Percentiles rank a stretch among this genome's conserved stretches.
Conservation (phyloP, 2,329 filamentous ascomycete species). For the Neurospora sp. region DNA sequence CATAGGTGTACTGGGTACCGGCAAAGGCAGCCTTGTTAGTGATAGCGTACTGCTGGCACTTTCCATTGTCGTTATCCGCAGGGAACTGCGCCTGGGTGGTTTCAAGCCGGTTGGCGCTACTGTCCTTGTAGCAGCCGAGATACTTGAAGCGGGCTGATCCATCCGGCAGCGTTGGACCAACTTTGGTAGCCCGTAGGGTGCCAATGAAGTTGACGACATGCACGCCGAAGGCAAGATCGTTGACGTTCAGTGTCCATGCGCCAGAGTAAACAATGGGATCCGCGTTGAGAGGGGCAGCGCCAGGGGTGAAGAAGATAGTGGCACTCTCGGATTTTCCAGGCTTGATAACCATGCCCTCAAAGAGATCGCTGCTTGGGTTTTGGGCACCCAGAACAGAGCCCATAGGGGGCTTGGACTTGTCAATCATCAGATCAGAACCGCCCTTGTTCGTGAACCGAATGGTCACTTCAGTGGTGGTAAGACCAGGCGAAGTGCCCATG, state of each 20-base stretch:
- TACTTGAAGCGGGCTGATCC: constrained; percentile 9
- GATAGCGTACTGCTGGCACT: constrained; percentile 8
- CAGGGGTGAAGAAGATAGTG: constrained; percentile 7
- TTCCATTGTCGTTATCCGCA: constrained; percentile 9
- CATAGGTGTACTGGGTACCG: constrained; percentile 5
- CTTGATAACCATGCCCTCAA: constrained; percentile 6
- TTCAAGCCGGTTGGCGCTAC: constrained; percentile 6
- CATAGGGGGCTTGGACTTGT: constrained; percentile 8
- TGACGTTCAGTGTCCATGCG: constrained; percentile 12
- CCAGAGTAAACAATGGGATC: constrained; percentile 6
- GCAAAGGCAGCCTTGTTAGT: constrained; percentile 7
- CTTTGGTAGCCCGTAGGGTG: constrained; percentile 2
- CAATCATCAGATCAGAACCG: constrained; percentile 6
- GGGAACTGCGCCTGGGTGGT: constrained; percentile 1
- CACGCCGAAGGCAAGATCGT: constrained; percentile 10
- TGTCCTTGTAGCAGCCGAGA: constrained; percentile 12
- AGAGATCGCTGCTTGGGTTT: constrained; percentile 9
- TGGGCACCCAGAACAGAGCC: constrained; percentile 4
- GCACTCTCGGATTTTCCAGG: constrained; percentile 2
- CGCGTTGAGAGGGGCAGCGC: constrained; percentile 6
- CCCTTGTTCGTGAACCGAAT: constrained; percentile 5
- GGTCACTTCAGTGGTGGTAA: not conserved
- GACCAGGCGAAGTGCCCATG: constrained; percentile 4
- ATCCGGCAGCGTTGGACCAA: constrained; percentile 7
- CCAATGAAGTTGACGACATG: constrained; percentile 11